Conservation (phyloP, 371 early-diverging fungal genomes). For the Capillidium heterosporum region DNA sequence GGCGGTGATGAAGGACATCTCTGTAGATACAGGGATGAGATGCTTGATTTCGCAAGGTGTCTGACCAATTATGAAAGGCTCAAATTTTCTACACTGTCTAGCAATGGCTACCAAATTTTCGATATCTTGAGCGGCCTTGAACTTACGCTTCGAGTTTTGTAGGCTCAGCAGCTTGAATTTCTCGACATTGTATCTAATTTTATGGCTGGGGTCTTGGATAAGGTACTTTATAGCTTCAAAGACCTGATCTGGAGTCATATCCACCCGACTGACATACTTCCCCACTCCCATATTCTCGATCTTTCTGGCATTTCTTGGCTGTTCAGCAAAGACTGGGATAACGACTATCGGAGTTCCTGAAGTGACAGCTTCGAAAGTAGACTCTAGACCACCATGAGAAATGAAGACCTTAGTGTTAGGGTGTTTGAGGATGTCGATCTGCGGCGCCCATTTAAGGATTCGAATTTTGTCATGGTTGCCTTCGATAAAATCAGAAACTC, state of each 20-base stretch:
- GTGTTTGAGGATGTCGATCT: constrained; percentile 4
- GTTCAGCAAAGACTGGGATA: constrained; percentile 3
- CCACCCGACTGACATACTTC: not conserved
- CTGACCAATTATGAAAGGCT: not conserved
- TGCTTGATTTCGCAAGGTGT: constrained; percentile 1
- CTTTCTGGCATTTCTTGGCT: not conserved
- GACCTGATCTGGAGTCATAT: not conserved
- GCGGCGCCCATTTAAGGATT: constrained; percentile 4
- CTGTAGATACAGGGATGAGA: too few species aligned
- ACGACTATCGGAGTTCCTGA: constrained; percentile 5
- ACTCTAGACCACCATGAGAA: constrained; percentile 6
- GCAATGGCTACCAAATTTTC: not conserved
- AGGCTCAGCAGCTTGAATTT: not conserved
- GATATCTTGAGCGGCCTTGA: not conserved
- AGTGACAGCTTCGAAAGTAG: not conserved
- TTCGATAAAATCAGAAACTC: not conserved
- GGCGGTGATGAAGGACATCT: too few species aligned
- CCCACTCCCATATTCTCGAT: not conserved
- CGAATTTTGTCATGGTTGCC: not conserved
- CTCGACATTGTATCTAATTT: not conserved
- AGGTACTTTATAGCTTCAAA: not conserved
- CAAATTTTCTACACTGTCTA: not conserved
- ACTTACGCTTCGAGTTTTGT: not conserved
- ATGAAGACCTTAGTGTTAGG: not conserved
- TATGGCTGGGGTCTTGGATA: not conserved